phyloP scores from a whole-genome alignment of 164 flowering plant species.

The Magnolia changhungtana region DNA sequence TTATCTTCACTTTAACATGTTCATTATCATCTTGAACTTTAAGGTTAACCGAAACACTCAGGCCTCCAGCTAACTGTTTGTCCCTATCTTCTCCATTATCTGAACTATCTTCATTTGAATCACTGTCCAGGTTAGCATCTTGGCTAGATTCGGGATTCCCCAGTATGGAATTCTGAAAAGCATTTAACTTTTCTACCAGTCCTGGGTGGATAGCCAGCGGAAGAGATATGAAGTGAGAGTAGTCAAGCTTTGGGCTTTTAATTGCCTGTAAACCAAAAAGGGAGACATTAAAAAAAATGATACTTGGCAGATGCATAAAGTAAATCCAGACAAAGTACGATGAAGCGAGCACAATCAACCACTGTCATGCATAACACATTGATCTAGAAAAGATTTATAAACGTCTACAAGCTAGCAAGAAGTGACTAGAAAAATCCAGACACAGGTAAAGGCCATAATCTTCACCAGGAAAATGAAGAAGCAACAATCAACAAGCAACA shows the following conservation, averaged over 20 bases:
- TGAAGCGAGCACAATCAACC: not conserved
- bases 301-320: not conserved
- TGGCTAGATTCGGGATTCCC: constrained; percentile 27
- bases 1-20: constrained; percentile 37
- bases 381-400: too few species aligned
- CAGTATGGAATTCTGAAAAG: constrained; percentile 70
- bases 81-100: constrained; percentile 37
- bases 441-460: not conserved
- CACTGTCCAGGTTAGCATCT: constrained; percentile 30
- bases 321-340: not conserved
- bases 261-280: constrained; percentile 49
- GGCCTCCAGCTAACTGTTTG: constrained; percentile 18
- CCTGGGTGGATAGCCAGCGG: constrained; percentile 89
- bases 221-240: constrained; percentile 89
- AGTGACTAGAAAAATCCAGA: not conserved
- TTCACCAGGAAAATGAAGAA: not conserved
- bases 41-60: constrained; percentile 44
- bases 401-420: not conserved
- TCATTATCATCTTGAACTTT: constrained; percentile 40
- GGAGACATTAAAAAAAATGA: not conserved
- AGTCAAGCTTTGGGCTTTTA: constrained; percentile 64
- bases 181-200: constrained; percentile 74
- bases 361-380: not conserved
- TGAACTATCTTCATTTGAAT: constrained; percentile 32
- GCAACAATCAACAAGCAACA: not conserved